Conservation (phyloP, 2,329 filamentous ascomycete genomes). For the Beauveria medogensis region DNA sequence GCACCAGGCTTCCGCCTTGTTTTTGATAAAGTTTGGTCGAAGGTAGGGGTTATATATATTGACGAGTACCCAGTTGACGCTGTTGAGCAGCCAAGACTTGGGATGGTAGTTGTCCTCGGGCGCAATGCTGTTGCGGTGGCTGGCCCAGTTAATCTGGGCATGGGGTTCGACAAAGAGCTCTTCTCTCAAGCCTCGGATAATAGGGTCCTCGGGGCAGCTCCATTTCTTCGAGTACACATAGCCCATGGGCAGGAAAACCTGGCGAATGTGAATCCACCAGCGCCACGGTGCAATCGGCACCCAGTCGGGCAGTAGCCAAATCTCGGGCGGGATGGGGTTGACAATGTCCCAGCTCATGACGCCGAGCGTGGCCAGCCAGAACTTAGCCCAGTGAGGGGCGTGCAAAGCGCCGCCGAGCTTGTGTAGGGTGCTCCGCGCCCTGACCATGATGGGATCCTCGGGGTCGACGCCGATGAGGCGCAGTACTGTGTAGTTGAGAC, state of each 20-base stretch:
- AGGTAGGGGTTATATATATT: constrained; percentile 76
- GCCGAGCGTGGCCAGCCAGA: constrained; percentile 81
- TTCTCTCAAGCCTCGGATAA: constrained; percentile 64
- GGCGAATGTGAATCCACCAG: constrained; percentile 98
- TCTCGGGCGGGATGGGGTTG: constrained; percentile 85
- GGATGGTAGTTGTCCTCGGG: constrained; percentile 83
- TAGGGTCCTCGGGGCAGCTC: constrained; percentile 64
- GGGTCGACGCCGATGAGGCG: constrained; percentile 75
- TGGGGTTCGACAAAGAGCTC: constrained; percentile 79
- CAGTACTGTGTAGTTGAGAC: constrained; percentile 77
- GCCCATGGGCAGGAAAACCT: constrained; percentile 89
- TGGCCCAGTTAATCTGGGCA: constrained; percentile 67
- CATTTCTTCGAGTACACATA: constrained; percentile 82
- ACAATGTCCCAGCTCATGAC: constrained; percentile 85
- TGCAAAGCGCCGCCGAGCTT: constrained; percentile 77
- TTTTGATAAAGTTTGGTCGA: constrained; percentile 55
- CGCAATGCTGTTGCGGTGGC: constrained; percentile 75
- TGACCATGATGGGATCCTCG: constrained; percentile 78
- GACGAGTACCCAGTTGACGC: constrained; percentile 68
- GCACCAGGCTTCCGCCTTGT: constrained; percentile 69
- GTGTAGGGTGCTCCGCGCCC: constrained; percentile 74
- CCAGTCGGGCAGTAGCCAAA: constrained; percentile 92
- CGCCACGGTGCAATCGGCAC: constrained; percentile 82
- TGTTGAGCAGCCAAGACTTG: constrained; percentile 75
- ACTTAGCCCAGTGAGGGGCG: constrained; percentile 93